phyloP scores from a whole-genome alignment of 495 filamentous ascomycete species.

The Sporormia fimetaria region DNA sequence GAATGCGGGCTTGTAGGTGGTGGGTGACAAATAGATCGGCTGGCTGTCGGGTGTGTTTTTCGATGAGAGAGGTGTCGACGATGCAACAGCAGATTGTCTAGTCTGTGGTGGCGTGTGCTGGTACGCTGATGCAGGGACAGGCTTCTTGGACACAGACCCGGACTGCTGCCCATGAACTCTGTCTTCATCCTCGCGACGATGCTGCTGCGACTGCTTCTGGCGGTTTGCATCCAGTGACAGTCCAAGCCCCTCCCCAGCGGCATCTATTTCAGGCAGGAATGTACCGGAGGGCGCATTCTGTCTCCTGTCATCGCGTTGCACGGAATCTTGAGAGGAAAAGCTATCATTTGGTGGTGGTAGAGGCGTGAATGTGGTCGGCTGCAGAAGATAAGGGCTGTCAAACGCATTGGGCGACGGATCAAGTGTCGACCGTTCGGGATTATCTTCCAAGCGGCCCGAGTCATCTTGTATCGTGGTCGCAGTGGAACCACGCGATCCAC shows the following conservation, averaged over 20 bases:
- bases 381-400: not conserved
- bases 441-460: slow-evolving; percentile 18
- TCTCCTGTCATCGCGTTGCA: slow-evolving; percentile 4
- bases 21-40: too few species aligned
- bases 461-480: slow-evolving; percentile 14
- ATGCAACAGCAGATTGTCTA: too few species aligned
- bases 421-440: slow-evolving; percentile 9
- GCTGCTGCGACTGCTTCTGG: slow-evolving; percentile 16
- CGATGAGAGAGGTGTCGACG: too few species aligned
- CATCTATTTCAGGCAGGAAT: slow-evolving; percentile 30
- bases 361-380: too few species aligned
- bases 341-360: too few species aligned
- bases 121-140: too few species aligned
- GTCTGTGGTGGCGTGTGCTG: too few species aligned
- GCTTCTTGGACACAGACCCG: too few species aligned
- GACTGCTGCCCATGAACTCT: too few species aligned
- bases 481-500: slow-evolving; percentile 14
- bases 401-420: slow-evolving; percentile 30
- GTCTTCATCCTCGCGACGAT: too few species aligned
- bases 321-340: not conserved
- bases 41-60: too few species aligned
- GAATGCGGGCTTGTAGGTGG: too few species aligned
- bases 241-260: slow-evolving; percentile 32
- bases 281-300: slow-evolving; percentile 1
- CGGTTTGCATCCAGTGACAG: slow-evolving; percentile 30